Base-by-base conservation (phyloP, 495 filamentous ascomycete genomes). In the Parmelia sp. region DNA sequence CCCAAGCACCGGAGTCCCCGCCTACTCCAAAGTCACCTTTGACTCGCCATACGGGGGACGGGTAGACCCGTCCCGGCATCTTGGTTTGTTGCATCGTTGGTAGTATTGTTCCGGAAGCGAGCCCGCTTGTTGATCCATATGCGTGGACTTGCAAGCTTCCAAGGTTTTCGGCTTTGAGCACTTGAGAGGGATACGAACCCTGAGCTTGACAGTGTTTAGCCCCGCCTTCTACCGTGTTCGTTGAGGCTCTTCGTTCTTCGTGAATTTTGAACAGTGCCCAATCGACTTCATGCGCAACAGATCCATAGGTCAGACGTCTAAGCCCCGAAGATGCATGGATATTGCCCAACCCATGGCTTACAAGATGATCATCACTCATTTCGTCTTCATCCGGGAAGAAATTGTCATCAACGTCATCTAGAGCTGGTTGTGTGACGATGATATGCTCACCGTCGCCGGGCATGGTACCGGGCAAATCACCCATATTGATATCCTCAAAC, bases 1-100 rank as follows among this genome's bases (percentile, higher is more conserved):
- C 83, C 93, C 93, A 97, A 23, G 93, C 91, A 21, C 93, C 93
- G 15, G 88, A 92, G 72, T 97, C 92, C 25, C 93, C 93, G 29
- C 90, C 91, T 47, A 91, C 87, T 73, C 87, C 87, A 71, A 89
- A 88, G 45, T 82, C 83, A 44, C 88, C 88, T 55, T 82, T 82
- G 51, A 96, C 86, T 68, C 88, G 86, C 79, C 91, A 97, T 66
- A 87, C 91, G 33, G 88, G 86, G 31, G 87, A 89, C 23, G 90
- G 90, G 5, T 90, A 90, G 37, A 84, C 79, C 49, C 93, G 87
- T 4, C 90, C 90, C 67, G 88, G 85, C 27, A 97, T 84, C 71
- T 90, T 92, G 66, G 96, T 88, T 3, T 87, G 83, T 2, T 87
- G 87, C 80, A 97, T 84, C 0, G 87, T 84, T 4, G 81, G 83